Evolutionary conservation across 2,329 filamentous ascomycete species (phyloP), one percentile per base, ranked within the genome.

Genomic region (Venturia effusa): DNA sequence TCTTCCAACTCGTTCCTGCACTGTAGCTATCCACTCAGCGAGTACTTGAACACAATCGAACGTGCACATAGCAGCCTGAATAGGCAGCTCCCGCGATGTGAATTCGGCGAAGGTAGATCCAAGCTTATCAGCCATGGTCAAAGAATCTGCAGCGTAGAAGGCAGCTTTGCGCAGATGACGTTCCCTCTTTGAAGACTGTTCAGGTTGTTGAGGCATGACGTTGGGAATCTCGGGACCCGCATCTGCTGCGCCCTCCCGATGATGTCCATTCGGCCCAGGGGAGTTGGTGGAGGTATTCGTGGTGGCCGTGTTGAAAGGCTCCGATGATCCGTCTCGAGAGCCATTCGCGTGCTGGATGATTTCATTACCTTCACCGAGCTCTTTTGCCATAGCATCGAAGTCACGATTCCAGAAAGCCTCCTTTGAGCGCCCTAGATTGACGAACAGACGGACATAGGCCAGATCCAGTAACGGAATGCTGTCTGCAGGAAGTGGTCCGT

Each of bases 1-100:
- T 4, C 86, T 86, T 0, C 93, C 93, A n/a, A 97, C 89, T 10
- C 94, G 88, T 71, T 97, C 92, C 74, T 99, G 94, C 3, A 97
- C 84, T 1, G 92, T 94, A 5, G 90, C 89, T 48, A 94, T 84
- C 93, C 93, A 99, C 75, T 97, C 93, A 0, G 91, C 91, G 39
- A 99, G 83, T 1, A 97, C 91, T 71, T 97, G 92, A 2, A 90
- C 89, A 71, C 93, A 97, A 71, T 97, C 93, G 70, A 96, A 95
- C 5, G 89, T 87, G 74, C 93, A 97, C 80, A 97, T 87, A 0
- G 92, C 90, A 17, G 90, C 92, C 72, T 96, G 93, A 45, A 96
- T 84, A 0, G 94, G 92, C 15, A 97, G 81, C 71, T 97, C 92
- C 55, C 90, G 83, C 62, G 89, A 92, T 0, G 87, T 88, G 66